Percentiles rank a stretch among this genome's conserved stretches.
phyloP scores from a whole-genome alignment of 169 alveolate species.

The Miamiensis avidus region DNA sequence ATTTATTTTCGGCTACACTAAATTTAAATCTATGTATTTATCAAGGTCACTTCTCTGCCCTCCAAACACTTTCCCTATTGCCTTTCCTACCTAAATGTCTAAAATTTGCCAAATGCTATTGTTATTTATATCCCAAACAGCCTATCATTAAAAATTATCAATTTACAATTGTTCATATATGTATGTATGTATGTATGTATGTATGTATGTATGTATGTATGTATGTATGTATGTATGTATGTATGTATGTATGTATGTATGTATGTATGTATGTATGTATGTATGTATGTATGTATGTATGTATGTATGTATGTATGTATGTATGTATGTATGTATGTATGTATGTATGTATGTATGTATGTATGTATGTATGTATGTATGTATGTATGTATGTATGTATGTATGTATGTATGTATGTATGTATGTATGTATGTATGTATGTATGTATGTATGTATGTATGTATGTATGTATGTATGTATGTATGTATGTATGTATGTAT shows the following conservation, averaged over 20 bases:
- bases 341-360: background rate
- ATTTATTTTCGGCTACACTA: background rate
- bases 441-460: background rate
- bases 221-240: background rate
- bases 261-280: background rate
- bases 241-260: background rate
- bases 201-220: background rate
- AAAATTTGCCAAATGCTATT: slow-evolving; percentile 32
- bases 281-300: background rate
- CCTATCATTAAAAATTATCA: no score
- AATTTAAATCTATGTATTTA: no score
- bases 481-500: background rate
- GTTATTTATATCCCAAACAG: slow-evolving; percentile 1
- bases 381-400: background rate
- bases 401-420: background rate
- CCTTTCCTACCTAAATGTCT: slow-evolving; percentile 10
- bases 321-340: background rate
- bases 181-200: background rate
- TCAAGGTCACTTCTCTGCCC: slow-evolving; percentile 27
- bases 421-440: background rate
- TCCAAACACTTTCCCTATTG: slow-evolving; percentile 15
- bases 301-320: background rate
- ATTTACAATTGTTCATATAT: background rate
- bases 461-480: background rate
- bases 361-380: background rate